phyloP scores from a whole-genome alignment of 306 rosid genomes.

The apple (Malus domestica) region DNA sequence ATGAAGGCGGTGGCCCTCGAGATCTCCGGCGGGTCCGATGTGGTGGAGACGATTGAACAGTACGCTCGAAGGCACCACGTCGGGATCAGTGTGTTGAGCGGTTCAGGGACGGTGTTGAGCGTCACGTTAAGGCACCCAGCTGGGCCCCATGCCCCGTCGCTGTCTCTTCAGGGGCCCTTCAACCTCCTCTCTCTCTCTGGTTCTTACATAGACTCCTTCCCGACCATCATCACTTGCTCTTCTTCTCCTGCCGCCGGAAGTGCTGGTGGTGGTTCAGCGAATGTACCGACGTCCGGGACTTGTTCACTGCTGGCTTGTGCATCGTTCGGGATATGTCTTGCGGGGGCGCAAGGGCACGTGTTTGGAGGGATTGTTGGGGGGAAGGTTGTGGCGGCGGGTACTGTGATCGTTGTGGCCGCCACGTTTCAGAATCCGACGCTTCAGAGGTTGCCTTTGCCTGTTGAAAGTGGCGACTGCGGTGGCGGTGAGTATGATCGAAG shows the following conservation, averaged over 20 bases:
- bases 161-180: constrained; percentile 20
- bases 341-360: constrained; percentile 34
- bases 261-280: background rate
- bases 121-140: constrained; percentile 23
- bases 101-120: constrained; percentile 34
- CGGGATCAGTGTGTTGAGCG: constrained; percentile 28
- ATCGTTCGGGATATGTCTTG: constrained; percentile 34
- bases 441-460: constrained; percentile 7
- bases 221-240: background rate
- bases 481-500: background rate
- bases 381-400: constrained; percentile 29
- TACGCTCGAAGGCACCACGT: constrained; percentile 21
- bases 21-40: constrained; percentile 39
- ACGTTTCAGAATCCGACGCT: constrained; percentile 21
- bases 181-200: background rate
- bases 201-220: background rate
- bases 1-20: constrained; percentile 32
- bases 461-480: background rate
- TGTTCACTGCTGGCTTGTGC: background rate
- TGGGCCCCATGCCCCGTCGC: constrained; percentile 22
- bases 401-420: constrained; percentile 27
- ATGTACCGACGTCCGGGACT: background rate
- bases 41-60: constrained; percentile 30
- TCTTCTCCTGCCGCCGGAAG: background rate
- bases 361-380: constrained; percentile 59